These are phyloP conservation scores for Fusarium sp. DNA, from an alignment of 2,329 filamentous ascomycete species.

Conservation along the genomic window DNA sequence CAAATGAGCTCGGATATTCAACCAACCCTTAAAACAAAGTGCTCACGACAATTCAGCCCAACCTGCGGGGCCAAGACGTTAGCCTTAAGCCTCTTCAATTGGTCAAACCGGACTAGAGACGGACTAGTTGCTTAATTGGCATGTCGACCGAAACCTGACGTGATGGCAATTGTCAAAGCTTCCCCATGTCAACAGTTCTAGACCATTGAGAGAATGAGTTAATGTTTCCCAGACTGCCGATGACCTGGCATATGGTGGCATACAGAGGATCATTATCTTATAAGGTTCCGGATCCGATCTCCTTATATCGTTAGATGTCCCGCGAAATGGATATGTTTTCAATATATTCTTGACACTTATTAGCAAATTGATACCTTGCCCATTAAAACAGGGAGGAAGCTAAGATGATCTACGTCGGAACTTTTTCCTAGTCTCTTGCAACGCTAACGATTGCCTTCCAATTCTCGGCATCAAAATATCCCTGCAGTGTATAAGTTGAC, in stretches of 20 bases:
- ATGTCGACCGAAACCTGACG: neutral
- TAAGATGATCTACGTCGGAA: conserved; percentile 18
- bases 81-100: neutral
- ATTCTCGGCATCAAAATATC: conserved; percentile 1
- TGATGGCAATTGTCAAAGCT: neutral
- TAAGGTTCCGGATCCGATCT: neutral
- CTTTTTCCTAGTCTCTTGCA: conserved; percentile 19
- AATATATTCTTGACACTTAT: neutral
- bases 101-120: neutral
- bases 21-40: neutral
- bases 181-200: neutral
- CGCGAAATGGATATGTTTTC: neutral
- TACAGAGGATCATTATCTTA: neutral
- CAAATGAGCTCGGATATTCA: neutral
- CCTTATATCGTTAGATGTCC: neutral
- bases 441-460: conserved; percentile 10
- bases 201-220: neutral
- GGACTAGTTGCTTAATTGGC: neutral
- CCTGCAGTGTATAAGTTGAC: conserved; percentile 1
- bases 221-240: neutral
- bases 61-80: neutral
- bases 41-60: neutral
- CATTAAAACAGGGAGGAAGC: neutral
- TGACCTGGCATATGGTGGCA: neutral
- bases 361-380: conserved; percentile 3